Evolutionary conservation across 2,329 filamentous ascomycete genomes (phyloP), one percentile per base, ranked within the genome.

Genomic region (Talaromyces albobiverticillius): DNA sequence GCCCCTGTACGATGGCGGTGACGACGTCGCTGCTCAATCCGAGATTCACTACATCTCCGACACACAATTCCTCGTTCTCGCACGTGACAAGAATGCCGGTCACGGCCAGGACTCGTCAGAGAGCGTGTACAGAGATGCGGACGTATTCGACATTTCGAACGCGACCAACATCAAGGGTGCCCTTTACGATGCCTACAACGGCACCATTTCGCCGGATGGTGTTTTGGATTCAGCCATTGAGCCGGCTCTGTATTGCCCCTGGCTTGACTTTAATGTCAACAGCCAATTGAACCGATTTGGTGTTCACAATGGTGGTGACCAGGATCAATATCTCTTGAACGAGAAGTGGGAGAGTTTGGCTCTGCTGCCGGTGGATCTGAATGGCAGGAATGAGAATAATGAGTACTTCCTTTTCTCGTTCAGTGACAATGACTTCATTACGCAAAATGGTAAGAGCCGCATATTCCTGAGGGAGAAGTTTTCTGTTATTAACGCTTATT

Each of bases 311-410:
- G 87, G 87, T 2, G 86, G 85, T 0, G 71, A 69, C 0, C 79
- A 85, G 60, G 80, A 87, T 62, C 62, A 70, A 0, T 71, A 68
- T 0, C 69, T 90, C 32, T 64, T 90, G 65, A 89, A 90, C 62
- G 87, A 90, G 75, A 90, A 90, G 65, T 90, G 87, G 87, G 87
- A 91, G 73, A 82, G 81, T n/a, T 70, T 90, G 46, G 81, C 82
- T 2, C 65, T 89, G 22, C 77, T 84, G 2, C 84, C 85, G 1
- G 79, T 83, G 6, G 76, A 83, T 61, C 75, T 76, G 1, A 59
- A 72, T 43, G n/a, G n/a, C n/a, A 64, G 32, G 5, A 48, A 58
- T 36, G 65, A 68, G 20, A 76, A 81, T 53, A 79, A 82, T 23
- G 82, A 88, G 69, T 89, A 83, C 67, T 89, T 84, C 63, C 65